Conservation (phyloP, 2,329 filamentous ascomycete species). For the Sphaerulina musiva region DNA sequence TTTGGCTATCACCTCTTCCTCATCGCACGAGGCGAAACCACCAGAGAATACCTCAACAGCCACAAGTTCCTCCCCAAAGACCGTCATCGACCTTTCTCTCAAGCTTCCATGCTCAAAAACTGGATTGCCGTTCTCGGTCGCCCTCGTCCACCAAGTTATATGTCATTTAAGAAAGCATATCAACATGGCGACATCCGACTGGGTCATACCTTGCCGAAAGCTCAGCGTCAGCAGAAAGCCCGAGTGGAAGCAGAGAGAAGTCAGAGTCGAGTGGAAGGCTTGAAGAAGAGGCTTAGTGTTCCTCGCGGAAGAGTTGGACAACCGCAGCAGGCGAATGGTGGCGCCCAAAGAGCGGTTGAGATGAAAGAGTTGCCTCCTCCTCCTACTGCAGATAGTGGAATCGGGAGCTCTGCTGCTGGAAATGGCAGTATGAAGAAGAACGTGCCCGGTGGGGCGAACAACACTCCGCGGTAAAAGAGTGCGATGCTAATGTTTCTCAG, state of each 20-base stretch:
- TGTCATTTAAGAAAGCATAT: conserved; percentile 75
- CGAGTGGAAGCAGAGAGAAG: conserved; percentile 11
- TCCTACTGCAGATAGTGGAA: conserved; percentile 9
- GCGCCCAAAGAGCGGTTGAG: conserved; percentile 47
- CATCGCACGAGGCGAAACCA: conserved; percentile 86
- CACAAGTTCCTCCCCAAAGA: conserved; percentile 93
- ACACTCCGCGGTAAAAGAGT: conserved; percentile 7
- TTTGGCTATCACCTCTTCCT: conserved; percentile 88
- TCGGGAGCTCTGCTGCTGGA: background rate
- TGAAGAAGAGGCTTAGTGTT: conserved; percentile 43
- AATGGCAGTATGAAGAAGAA: conserved; percentile 2
- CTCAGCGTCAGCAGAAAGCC: conserved; percentile 11
- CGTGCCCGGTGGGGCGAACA: conserved; percentile 9
- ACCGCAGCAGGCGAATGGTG: conserved; percentile 23
- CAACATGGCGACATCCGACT: conserved; percentile 79
- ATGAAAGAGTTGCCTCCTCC: conserved; percentile 51
- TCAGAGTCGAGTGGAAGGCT: conserved; percentile 45
- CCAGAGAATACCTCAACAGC: conserved; percentile 88
- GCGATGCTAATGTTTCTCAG: background rate
- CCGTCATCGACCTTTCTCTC: conserved; percentile 80
- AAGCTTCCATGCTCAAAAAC: conserved; percentile 68
- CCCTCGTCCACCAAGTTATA: conserved; percentile 79
- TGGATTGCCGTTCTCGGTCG: conserved; percentile 74
- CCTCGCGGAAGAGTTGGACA: conserved; percentile 2
- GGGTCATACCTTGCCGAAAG: conserved; percentile 39